These are phyloP conservation scores for Neofusicoccum kwambonambiense DNA, from an alignment of 2,329 filamentous ascomycete species.

Conservation along the genomic window DNA sequence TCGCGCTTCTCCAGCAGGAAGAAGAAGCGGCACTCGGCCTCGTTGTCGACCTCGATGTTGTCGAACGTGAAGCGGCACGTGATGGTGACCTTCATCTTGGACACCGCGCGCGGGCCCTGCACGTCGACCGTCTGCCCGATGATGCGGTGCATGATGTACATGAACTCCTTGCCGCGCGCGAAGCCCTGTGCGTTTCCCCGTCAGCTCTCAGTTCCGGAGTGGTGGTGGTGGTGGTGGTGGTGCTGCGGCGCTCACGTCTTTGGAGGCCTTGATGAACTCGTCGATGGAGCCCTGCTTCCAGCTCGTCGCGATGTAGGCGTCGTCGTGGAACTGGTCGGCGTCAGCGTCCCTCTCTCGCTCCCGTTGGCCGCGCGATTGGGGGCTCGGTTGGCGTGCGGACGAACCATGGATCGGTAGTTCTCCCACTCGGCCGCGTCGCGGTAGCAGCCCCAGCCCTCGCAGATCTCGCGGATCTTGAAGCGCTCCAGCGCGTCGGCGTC, in stretches of 20 bases:
- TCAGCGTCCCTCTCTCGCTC: no score
- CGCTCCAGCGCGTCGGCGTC: slow-evolving; percentile 45
- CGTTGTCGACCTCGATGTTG: slow-evolving; percentile 23
- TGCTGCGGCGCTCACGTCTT: slow-evolving; percentile 25
- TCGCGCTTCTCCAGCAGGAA: slow-evolving; percentile 20
- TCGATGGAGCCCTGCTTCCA: slow-evolving; percentile 30
- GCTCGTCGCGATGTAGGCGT: slow-evolving; percentile 36
- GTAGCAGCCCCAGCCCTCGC: slow-evolving; percentile 56
- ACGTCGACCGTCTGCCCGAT: slow-evolving; percentile 21
- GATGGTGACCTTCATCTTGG: slow-evolving; percentile 24
- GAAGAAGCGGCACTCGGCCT: slow-evolving; percentile 22
- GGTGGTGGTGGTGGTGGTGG: background rate
- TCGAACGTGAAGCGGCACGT: slow-evolving; percentile 22
- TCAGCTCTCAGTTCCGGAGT: no score
- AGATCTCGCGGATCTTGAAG: slow-evolving; percentile 51
- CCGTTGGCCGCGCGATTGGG: no score
- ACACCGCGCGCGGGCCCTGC: slow-evolving; percentile 18
- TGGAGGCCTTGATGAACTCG: slow-evolving; percentile 25
- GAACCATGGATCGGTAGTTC: slow-evolving; percentile 52
- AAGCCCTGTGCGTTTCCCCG: background rate
- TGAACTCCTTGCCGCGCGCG: slow-evolving; percentile 8
- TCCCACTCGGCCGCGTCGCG: slow-evolving; percentile 55
- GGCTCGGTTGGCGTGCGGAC: background rate
- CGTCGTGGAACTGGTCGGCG: background rate
- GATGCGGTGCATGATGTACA: slow-evolving; percentile 23